These are phyloP conservation scores for Fraxinus dipetala DNA, from an alignment of 305 asterid species.

Conservation along the genomic window DNA sequence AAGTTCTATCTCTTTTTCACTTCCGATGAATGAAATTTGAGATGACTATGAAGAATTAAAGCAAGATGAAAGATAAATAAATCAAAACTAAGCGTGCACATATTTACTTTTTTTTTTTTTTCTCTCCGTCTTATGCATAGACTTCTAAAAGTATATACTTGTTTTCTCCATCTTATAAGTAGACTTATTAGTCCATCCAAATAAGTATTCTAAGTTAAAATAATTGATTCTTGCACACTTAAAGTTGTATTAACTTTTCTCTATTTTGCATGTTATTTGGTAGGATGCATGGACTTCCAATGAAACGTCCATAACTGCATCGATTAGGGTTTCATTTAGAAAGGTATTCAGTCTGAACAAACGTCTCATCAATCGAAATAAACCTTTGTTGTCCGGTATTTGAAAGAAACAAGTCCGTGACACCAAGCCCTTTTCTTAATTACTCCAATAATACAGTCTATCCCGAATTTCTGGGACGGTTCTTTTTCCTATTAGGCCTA, in stretches of 20 bases:
- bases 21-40: background rate
- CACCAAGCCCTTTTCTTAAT: background rate
- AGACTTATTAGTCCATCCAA: no score
- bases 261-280: background rate
- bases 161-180: no score
- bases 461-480: background rate
- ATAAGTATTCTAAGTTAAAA: no score
- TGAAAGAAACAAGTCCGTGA: background rate
- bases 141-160: no score
- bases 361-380: no score
- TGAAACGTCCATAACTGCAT: background rate
- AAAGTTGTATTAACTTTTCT: background rate
- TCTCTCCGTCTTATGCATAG: no score
- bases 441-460: background rate
- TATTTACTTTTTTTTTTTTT: background rate
- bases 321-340: no score
- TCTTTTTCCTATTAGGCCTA: background rate
- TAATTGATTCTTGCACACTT: no score
- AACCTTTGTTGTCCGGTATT: background rate
- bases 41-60: background rate
- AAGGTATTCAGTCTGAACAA: no score
- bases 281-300: background rate
- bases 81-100: background rate
- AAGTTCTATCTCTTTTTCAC: background rate
- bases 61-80: no score